These are phyloP conservation scores for Zygoascus meyerae DNA, from an alignment of 1,139 yeast species.

Conservation along the genomic window DNA sequence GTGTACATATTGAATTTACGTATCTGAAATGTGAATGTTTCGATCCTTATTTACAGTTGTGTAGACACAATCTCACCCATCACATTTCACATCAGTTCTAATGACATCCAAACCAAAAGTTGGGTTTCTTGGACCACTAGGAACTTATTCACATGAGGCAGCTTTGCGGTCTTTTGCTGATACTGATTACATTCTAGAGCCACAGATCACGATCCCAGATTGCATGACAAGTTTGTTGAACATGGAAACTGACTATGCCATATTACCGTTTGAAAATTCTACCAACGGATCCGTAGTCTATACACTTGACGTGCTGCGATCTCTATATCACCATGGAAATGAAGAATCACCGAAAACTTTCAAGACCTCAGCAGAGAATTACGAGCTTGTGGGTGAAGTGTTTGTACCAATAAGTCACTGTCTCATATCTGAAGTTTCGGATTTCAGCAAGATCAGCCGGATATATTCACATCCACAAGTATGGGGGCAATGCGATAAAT, in stretches of 20 bases:
- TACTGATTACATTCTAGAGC: slow-evolving; percentile 18
- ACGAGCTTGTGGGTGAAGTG: slow-evolving; percentile 59
- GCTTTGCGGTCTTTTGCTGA: slow-evolving; percentile 17
- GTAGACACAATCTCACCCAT: not conserved
- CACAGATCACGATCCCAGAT: slow-evolving; percentile 34
- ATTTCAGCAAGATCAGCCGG: slow-evolving; percentile 43
- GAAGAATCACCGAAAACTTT: not conserved
- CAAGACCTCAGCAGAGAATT: not conserved
- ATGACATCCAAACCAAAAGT: slow-evolving; percentile 4
- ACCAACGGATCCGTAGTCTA: slow-evolving; percentile 90
- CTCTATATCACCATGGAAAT: slow-evolving; percentile 40
- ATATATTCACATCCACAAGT: slow-evolving; percentile 95
- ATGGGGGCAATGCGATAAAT: slow-evolving; percentile 82
- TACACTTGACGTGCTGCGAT: slow-evolving; percentile 75
- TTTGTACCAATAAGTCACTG: slow-evolving; percentile 80
- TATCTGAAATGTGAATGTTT: too few species aligned
- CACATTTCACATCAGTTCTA: not conserved
- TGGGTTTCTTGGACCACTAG: slow-evolving; percentile 12
- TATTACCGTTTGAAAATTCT: slow-evolving; percentile 92
- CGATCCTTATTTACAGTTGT: not conserved
- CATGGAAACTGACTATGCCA: slow-evolving; percentile 54
- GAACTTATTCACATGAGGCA: slow-evolving; percentile 14
- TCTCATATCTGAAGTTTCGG: slow-evolving; percentile 44
- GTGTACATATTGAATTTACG: not conserved
- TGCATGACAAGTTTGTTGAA: slow-evolving; percentile 55